Evolutionary conservation across 257 asterid genomes (phyloP), one percentile per base, ranked within the genome.

Genomic region (Nicotiana obtusifolia): DNA sequence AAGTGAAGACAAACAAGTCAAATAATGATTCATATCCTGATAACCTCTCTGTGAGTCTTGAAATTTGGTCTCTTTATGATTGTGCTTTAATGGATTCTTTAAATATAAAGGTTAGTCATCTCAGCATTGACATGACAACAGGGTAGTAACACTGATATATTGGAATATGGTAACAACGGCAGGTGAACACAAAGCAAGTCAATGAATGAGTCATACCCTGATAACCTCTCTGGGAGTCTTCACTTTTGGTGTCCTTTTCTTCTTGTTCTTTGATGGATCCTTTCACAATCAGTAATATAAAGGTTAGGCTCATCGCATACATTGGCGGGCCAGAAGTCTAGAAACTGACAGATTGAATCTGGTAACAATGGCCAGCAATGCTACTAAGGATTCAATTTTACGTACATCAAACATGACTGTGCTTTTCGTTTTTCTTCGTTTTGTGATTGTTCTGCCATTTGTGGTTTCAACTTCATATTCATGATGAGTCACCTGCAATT

Each of bases 391-490:
- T 47, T 73, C 15, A 24, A 52, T 75, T 75, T 75, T 75, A 75
- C 95, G 84, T 75, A 93, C 99, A 97, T 88, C 97, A 86, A 94
- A 93, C 99, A 94, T 89, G 88, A 94, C 98, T 56, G 99, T 94
- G 41, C 97, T 94, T 85, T 86, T 92, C 65, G 98, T 94, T 87
- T 90, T 94, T 79, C 92, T 90, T 60, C 95, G 89, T 89, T 94
- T 96, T 26, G 98, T 96, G 80, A 95, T 90, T 83, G 94, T 93
- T 90, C 97, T 89, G 67, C 97, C 97, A 87, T 93, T 90, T 81
- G 94, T 88, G 68, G 98, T 96, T 90, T 96, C 98, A 79, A 96
- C 92, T 88, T 96, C 97, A 86, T 94, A 96, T 89, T 94, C 99
- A 78, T 81, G 97, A 88, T 84, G 98, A 67, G 97, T 96, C 84